These are phyloP conservation scores for Penicillium palitans DNA, from an alignment of 2,329 filamentous ascomycete genomes.

Conservation along the genomic window DNA sequence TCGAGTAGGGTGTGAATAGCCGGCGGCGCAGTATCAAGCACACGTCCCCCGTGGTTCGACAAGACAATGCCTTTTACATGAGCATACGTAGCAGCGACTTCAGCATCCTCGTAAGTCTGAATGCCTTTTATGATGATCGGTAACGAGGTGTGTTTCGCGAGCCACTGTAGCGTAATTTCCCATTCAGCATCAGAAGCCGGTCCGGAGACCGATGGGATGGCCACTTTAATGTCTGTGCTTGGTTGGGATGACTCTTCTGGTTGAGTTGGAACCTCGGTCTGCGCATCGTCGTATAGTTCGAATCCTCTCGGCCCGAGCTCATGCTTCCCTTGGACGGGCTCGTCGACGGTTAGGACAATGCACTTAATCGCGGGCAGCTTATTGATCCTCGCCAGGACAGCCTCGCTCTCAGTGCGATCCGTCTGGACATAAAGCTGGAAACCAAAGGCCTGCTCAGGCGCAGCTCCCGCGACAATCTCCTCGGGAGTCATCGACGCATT, in stretches of 20 bases:
- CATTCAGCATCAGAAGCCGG: background rate
- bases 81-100: slow-evolving; percentile 41
- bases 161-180: background rate
- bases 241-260: background rate
- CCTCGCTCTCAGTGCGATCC: background rate
- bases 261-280: background rate
- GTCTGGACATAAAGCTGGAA: background rate
- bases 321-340: background rate
- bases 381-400: background rate
- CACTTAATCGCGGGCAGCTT: background rate
- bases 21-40: slow-evolving; percentile 49
- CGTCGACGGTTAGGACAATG: background rate
- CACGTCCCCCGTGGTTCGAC: slow-evolving; percentile 57
- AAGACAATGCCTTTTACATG: slow-evolving; percentile 32
- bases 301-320: background rate
- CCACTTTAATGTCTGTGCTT: background rate
- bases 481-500: background rate
- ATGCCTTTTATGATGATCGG: background rate
- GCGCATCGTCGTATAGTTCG: background rate
- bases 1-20: slow-evolving; percentile 51
- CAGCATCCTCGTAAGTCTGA: background rate
- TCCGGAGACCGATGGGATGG: background rate
- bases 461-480: background rate
- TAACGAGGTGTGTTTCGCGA: background rate
- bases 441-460: background rate